Base-by-base conservation (phyloP, 495 filamentous ascomycete genomes). In the Penicillium verhagenii region DNA sequence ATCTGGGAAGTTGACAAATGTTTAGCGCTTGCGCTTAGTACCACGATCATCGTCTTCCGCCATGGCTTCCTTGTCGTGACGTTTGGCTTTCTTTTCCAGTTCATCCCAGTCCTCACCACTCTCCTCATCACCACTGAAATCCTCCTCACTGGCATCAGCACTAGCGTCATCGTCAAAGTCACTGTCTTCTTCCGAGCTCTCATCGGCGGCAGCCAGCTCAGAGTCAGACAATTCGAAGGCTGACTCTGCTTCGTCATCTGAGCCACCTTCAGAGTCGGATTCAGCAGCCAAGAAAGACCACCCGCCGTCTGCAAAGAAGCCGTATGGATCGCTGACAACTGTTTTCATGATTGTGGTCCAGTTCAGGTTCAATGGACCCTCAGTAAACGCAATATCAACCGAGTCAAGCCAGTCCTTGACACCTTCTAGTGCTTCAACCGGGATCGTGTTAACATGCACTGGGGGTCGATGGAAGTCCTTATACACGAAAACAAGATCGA, bases 341-440 rank as follows among this genome's bases (percentile, higher is more conserved):
- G 95, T 99, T 78, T 99, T 99, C 92, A 99, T 99, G 67, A 99
- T 99, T 19, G 91, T 96, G 7, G 87, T 85, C 95, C 95, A 99
- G 75, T 97, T 97, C 54, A 99, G 77, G 73, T 99, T 99, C 58
- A 99, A 79, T 6, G 95, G 95, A 38, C 95, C 95, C 71, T 99
- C 95, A 14, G 86, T 88, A 79, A 84, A 97, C 24, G 95, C 84
- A 56, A 99, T 93, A 64, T 97, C 92, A 55, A 93, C 90, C 3
- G 87, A 88, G 69, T 97, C 92, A 18, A 99, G 82, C 91, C 93
- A 99, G 69, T 97, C 95, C 72, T 97, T 99, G 50, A 97, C 95
- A 50, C 87, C 84, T 54, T 99, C 95, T 26, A 99, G 78, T 4
- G 86, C 86, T 66, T 97, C 95, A 39, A 99, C 92, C 1, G 95